Percentiles rank a stretch among this genome's conserved stretches.
phyloP scores from a whole-genome alignment of 345 rosid genomes.

The Salix koriyanagi region DNA sequence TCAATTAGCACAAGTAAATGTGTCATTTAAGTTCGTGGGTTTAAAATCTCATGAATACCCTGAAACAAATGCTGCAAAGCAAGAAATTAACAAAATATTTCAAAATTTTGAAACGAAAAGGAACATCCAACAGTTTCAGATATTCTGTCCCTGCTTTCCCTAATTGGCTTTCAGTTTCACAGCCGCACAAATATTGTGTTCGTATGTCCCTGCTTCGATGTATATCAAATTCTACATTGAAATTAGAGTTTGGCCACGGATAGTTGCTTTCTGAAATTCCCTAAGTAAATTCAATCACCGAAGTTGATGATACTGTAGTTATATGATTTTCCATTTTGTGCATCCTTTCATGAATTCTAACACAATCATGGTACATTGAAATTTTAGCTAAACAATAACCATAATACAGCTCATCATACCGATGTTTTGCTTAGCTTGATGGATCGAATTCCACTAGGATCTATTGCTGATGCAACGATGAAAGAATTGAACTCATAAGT shows the following conservation, averaged over 20 bases:
- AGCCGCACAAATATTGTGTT: not conserved
- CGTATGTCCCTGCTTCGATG: not conserved
- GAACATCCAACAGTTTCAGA: constrained; percentile 1
- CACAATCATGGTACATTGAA: not conserved
- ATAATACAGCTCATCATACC: not conserved
- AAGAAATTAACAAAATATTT: not conserved
- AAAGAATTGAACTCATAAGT: not conserved
- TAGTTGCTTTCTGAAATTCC: not conserved
- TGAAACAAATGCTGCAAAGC: not conserved
- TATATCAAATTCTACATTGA: not conserved
- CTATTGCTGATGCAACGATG: not conserved
- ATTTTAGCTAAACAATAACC: not conserved
- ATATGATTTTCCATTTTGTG: not conserved
- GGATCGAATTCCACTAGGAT: not conserved
- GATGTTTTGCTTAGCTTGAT: not conserved
- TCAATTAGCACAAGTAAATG: not conserved
- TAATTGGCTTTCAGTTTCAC: not conserved
- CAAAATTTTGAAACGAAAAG: not conserved
- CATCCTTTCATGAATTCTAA: not conserved
- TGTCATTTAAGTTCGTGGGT: not conserved
- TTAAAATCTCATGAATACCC: not conserved
- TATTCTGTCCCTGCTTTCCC: not conserved
- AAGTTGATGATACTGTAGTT: not conserved
- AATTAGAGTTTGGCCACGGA: not conserved
- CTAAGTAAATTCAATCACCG: not conserved